These are phyloP conservation scores for Cyclanthera cordifolia DNA, from an alignment of 306 rosid genomes.

Conservation along the genomic window DNA sequence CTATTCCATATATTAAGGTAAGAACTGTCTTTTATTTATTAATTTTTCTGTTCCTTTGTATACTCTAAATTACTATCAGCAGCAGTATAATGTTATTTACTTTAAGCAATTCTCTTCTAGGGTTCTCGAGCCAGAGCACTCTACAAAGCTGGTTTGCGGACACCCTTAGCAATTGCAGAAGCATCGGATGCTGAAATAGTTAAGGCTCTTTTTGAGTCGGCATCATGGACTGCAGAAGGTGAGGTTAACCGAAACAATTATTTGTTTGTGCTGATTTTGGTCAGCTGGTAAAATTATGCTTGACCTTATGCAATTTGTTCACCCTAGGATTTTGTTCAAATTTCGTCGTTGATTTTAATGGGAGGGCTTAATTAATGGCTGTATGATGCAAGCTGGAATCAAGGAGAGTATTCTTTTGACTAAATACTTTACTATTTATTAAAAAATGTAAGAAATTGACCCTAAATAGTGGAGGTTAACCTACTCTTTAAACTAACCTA, in stretches of 20 bases:
- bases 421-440: not conserved
- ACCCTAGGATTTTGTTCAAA: not conserved
- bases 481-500: not conserved
- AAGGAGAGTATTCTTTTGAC: not conserved
- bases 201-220: constrained; percentile 76
- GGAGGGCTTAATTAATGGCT: not conserved
- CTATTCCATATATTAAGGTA: constrained; percentile 83
- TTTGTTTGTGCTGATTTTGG: constrained; percentile 9
- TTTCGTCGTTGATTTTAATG: not conserved
- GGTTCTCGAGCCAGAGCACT: constrained; percentile 98
- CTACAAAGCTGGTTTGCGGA: constrained; percentile 84
- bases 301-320: not conserved
- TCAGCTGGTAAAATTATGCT: not conserved
- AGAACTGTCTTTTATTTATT: constrained; percentile 16
- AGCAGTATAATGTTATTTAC: constrained; percentile 22
- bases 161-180: constrained; percentile 89
- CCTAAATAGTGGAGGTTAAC: not conserved
- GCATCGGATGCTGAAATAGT: constrained; percentile 73
- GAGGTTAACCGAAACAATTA: constrained; percentile 16
- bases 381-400: not conserved
- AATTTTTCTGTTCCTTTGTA: not conserved
- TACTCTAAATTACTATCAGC: not conserved
- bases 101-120: constrained; percentile 22
- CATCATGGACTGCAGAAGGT: constrained; percentile 86
- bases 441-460: not conserved